Evolutionary conservation across 73 alveolate genomes (phyloP), one percentile per base, ranked within the genome.

Genomic region (Stentor coeruleus): DNA sequence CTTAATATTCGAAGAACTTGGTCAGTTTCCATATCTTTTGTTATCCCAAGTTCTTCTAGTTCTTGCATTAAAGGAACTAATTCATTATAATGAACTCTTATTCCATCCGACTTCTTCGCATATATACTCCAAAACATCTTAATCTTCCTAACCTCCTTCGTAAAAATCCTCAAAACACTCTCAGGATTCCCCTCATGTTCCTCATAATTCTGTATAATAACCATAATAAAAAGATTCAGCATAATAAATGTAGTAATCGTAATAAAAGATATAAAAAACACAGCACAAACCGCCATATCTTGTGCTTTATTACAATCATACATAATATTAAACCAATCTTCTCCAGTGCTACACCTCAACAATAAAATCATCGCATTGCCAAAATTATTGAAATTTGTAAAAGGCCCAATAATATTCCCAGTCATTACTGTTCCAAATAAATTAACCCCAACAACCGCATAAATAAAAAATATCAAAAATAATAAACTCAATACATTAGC

Each of bases 401-500:
- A 94, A 37, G 82, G 90, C 76, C 86, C 87, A 33, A 90, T 82
- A 49, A 79, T 84, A 59, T 84, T 74, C 40, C 92, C 92, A 14
- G 40, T 60, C 35, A 75, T 92, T 35, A 79, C 84, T 59, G 83
- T 66, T 37, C 84, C 85, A 92, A 93, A 97, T 26, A 96, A 74
- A 86, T 88, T 92, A 39, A 95, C 95, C 2, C 99, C 99, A 30
- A 96, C 87, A 58, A 96, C 89, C 38, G 99, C 95, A 86, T 88
- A 96, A 77, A 96, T 93, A 74, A 95, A 97, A 86, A 91, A 91
- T n/a, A 96, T 84, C 39, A 97, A 85, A 85, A 97, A 79, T 85
- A 97, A 89, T 57, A 97, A 86, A 35, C 95, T 81, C 60, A 93
- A 86, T 3, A 95, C 99, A 89, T 95, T 93, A n/a, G 93, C 76